phyloP scores from a whole-genome alignment of 306 rosid species.

The Heteromeles arbutifolia region DNA sequence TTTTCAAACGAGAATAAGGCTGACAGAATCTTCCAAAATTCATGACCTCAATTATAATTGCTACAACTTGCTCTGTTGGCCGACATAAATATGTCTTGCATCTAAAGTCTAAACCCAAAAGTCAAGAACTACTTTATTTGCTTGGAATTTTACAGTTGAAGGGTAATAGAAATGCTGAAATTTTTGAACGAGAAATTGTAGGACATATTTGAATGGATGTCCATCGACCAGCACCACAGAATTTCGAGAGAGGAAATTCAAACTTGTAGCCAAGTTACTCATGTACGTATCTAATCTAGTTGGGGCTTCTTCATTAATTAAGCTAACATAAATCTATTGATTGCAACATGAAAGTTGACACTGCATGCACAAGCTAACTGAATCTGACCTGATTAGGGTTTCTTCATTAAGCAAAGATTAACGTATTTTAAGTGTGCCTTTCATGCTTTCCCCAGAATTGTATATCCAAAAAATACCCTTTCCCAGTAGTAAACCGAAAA shows the following conservation, averaged over 20 bases:
- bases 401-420: no score
- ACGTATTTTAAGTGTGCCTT: no score
- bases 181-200: neutral
- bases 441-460: no score
- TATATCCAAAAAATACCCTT: no score
- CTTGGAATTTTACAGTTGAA: neutral
- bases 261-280: no score
- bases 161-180: no score
- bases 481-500: no score
- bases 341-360: neutral
- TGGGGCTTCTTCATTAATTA: neutral
- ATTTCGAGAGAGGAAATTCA: no score
- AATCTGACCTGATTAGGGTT: no score
- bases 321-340: neutral
- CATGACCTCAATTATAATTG: neutral
- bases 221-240: no score
- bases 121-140: neutral
- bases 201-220: no score
- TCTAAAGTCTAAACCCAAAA: neutral
- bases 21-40: neutral
- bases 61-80: neutral
- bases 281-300: no score
- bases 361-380: neutral
- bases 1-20: neutral
- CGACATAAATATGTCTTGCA: neutral